Percentiles rank a stretch among this genome's conserved stretches.
These are phyloP conservation scores for Aspergillus proliferans DNA, from an alignment of 2,329 filamentous ascomycete genomes.

Conservation along the genomic window DNA sequence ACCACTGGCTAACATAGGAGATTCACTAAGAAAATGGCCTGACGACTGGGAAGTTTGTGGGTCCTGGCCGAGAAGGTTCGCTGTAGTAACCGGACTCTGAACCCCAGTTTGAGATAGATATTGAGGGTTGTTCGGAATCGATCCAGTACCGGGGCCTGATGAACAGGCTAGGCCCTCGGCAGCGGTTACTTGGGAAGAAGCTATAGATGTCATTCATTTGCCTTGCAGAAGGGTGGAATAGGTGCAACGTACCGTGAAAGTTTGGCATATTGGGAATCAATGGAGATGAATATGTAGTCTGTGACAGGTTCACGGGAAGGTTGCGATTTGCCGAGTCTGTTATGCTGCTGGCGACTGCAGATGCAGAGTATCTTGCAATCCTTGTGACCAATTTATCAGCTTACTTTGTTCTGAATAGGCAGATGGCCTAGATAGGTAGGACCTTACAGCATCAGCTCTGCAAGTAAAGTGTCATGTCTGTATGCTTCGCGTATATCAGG, in stretches of 20 bases:
- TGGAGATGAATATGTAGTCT: not conserved
- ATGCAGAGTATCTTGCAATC: not conserved
- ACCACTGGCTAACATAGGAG: not conserved
- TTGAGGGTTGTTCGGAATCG: not conserved
- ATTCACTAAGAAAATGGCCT: not conserved
- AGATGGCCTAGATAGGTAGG: not conserved
- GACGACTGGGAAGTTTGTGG: not conserved
- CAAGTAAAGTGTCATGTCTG: constrained; percentile 74
- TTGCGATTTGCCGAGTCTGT: not conserved
- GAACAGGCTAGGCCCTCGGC: not conserved
- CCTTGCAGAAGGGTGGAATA: not conserved
- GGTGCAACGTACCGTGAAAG: constrained; percentile 4
- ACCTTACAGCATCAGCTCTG: constrained; percentile 75
- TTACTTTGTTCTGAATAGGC: not conserved
- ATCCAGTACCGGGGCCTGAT: not conserved
- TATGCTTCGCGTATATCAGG: constrained; percentile 89
- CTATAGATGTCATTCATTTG: not conserved
- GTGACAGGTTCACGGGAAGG: not conserved
- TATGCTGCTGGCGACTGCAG: not conserved
- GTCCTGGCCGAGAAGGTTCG: not conserved
- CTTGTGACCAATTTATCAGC: not conserved
- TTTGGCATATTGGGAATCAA: not conserved
- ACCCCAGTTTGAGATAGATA: not conserved
- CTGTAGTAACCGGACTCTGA: not conserved
- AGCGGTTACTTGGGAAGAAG: not conserved